phyloP scores from a whole-genome alignment of 768 basidiomycete species.

The Boletellus ananiceps region DNA sequence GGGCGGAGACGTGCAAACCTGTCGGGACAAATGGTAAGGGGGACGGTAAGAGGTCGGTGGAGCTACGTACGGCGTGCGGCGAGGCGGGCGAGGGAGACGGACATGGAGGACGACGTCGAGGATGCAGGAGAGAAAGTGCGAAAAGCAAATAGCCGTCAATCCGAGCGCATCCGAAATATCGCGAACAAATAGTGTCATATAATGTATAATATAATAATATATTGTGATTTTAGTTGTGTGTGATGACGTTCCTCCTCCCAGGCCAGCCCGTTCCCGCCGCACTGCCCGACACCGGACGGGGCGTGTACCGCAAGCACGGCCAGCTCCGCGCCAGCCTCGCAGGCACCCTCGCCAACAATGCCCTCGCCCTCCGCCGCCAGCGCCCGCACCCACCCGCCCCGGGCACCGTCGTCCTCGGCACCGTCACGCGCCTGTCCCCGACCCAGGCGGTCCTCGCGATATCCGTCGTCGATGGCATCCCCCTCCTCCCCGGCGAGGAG shows the following conservation, averaged over 20 bases:
- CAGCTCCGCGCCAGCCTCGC: slow-evolving; percentile 66
- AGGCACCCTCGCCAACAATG: slow-evolving; percentile 55
- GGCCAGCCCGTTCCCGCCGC: slow-evolving; percentile 72
- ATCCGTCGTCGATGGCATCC: slow-evolving; percentile 80
- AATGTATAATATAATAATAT: too few species aligned
- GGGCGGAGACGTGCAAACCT: slow-evolving; percentile 84
- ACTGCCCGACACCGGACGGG: slow-evolving; percentile 54
- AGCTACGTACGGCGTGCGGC: slow-evolving; percentile 56
- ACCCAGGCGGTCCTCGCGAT: slow-evolving; percentile 81
- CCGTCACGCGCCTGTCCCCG: slow-evolving; percentile 78
- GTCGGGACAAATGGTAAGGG: slow-evolving; percentile 4
- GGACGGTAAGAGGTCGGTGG: not conserved
- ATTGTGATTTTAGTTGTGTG: not conserved
- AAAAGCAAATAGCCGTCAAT: slow-evolving; percentile 27
- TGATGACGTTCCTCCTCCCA: slow-evolving; percentile 52
- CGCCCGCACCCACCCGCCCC: slow-evolving; percentile 71
- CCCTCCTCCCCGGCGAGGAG: slow-evolving; percentile 79
- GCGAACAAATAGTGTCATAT: too few species aligned
- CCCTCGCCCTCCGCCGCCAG: slow-evolving; percentile 55
- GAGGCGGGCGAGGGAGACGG: slow-evolving; percentile 59
- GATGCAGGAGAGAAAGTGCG: not conserved
- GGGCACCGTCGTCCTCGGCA: slow-evolving; percentile 76
- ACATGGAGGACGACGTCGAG: slow-evolving; percentile 43
- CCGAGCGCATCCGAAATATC: slow-evolving; percentile 16
- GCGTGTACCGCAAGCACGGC: slow-evolving; percentile 62